Conservation (phyloP, 2,329 filamentous ascomycete species). For the Ophiognomonia clavigignenti-juglandacearum region DNA sequence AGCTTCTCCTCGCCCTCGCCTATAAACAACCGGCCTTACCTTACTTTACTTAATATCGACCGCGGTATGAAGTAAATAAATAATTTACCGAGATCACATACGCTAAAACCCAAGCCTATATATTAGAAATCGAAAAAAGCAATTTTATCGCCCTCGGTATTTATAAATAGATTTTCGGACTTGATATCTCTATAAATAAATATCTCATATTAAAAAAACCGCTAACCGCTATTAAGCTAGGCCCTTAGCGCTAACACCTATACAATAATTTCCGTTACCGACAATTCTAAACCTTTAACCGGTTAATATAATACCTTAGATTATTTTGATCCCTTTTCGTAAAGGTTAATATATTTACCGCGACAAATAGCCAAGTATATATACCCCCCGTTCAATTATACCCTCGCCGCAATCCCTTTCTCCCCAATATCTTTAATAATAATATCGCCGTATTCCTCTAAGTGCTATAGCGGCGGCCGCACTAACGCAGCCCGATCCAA, state of each 20-base stretch:
- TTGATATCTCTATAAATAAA: slow-evolving; percentile 67
- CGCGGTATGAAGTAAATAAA: slow-evolving; percentile 62
- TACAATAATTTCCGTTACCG: slow-evolving; percentile 46
- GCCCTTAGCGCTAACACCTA: slow-evolving; percentile 40
- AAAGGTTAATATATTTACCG: slow-evolving; percentile 48
- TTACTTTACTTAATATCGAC: slow-evolving; percentile 38
- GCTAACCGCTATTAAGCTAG: neutral
- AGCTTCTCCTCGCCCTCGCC: slow-evolving; percentile 43
- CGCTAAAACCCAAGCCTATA: slow-evolving; percentile 57
- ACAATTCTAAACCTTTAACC: slow-evolving; percentile 13
- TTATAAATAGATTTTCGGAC: slow-evolving; percentile 63
- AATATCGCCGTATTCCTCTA: slow-evolving; percentile 11
- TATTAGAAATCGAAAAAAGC: slow-evolving; percentile 70
- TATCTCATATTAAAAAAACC: slow-evolving; percentile 35
- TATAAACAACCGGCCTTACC: slow-evolving; percentile 39
- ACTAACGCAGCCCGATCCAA: slow-evolving; percentile 31
- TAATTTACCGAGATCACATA: slow-evolving; percentile 62
- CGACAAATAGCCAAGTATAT: slow-evolving; percentile 62
- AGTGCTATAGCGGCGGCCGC: slow-evolving; percentile 52
- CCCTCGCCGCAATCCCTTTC: slow-evolving; percentile 14
- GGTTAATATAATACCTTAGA: slow-evolving; percentile 40
- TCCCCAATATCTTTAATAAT: neutral
- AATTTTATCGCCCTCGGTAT: slow-evolving; percentile 39
- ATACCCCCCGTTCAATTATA: slow-evolving; percentile 65
- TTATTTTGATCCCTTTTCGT: slow-evolving; percentile 50